Base-by-base conservation (phyloP, 2,329 filamentous ascomycete genomes). In the Sporothrix curviconia region DNA sequence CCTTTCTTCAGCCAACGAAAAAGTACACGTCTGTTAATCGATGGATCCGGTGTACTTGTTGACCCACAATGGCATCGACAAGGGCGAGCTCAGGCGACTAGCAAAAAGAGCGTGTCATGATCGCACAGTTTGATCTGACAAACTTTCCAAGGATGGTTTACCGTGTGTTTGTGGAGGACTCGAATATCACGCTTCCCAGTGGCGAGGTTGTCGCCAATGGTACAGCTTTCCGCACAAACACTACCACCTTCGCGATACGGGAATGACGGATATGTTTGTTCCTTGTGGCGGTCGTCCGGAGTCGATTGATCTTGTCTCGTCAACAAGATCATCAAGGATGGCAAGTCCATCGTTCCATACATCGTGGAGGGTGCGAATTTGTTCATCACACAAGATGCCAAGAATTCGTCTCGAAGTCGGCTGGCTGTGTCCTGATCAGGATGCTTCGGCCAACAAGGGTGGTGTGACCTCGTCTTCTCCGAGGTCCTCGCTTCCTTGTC, bases 371-470 rank as follows among this genome's bases (percentile, higher is more conserved):
- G 94, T 55, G 94, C 94, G 72, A 99, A 65, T 72, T 79, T 99
- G 56, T 99, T 99, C 82, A 95, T 99, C 74, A 96, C 94, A 0
- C 94, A 99, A 73, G 94, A 99, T 67, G 92, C 92, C 66, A 97
- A 97, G 78, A 81, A 97, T n/a, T 56, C 89, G 91, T 24, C 84
- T 99, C 14, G 94, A n/a, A 99, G 76, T 87, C 90, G 66, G 92
- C 92, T n/a, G 94, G 94, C 60, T 95, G 90, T 69, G 84, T 97
- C 66, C 75, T 99, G 40, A 96, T 91, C 85, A 99, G 77, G 94
- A 99, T 72, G 94, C 94, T 5, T 96, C 90, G 37, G 92, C 92
- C 57, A 99, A 99, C 82, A 99, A 99, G 80, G 94, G 94, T 63
- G 94, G 94, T 71, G 94, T 99, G 46, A 99, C 94, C 0, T 96